These are phyloP conservation scores for Talaromyces nanjingensis DNA, from an alignment of 495 filamentous ascomycete genomes.

Conservation along the genomic window DNA sequence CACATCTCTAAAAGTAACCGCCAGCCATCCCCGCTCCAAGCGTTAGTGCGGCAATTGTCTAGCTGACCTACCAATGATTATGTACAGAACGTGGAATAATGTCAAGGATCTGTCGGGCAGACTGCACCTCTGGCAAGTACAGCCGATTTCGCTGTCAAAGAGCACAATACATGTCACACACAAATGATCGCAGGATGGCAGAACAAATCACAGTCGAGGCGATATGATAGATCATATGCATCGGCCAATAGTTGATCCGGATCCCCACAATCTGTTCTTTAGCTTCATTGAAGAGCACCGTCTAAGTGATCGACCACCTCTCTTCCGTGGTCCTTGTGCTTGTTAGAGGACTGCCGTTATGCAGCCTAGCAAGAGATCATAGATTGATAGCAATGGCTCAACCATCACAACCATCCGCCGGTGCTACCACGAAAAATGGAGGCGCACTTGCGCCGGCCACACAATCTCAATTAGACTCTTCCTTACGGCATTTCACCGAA, in stretches of 20 bases:
- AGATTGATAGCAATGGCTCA: neutral
- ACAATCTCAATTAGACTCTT: conserved; percentile 54
- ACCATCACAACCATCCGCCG: neutral
- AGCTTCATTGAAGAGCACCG: neutral
- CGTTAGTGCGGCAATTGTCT: neutral
- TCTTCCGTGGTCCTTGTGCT: neutral
- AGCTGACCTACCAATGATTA: too few relatives aligned
- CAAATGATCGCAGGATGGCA: neutral
- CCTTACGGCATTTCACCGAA: conserved; percentile 55
- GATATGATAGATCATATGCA: neutral
- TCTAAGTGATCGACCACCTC: neutral
- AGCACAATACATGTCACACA: neutral
- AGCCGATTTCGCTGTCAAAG: neutral
- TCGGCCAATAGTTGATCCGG: neutral
- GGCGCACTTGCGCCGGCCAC: conserved; percentile 14
- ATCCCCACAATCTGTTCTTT: neutral
- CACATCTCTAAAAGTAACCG: neutral
- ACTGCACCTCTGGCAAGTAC: neutral
- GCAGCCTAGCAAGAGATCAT: neutral
- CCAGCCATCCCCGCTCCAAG: neutral
- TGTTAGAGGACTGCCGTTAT: neutral
- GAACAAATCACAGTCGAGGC: neutral
- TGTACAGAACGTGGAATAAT: too few relatives aligned
- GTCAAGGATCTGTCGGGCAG: too few relatives aligned
- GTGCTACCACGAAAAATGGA: neutral